Base-by-base conservation (phyloP, 78 protist species). In the Emiliania huxleyi region DNA sequence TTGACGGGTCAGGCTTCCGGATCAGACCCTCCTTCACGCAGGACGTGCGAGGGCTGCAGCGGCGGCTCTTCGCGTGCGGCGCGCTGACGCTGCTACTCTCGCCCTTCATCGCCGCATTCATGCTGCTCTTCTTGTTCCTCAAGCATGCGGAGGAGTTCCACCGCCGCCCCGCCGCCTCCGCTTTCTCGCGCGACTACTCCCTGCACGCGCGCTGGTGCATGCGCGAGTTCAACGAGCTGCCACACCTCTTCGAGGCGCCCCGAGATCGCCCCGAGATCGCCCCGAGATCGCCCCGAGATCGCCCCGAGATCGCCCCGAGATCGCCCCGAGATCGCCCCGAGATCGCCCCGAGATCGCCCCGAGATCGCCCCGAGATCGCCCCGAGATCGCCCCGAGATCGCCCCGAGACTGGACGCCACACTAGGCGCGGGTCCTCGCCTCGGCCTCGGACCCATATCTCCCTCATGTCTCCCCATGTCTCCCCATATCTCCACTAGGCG, bases 161-260 rank as follows among this genome's bases (percentile, higher is more conserved):
- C 91, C 94, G 95, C 87, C 94, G 90, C 40, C 98, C 98, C 0
- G 93, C 93, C 26, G 44, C 96, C 49, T 96, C 26, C 93, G 95
- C 35, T 56, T 26, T 77, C 46, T 77, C 93, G 43, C 96, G 98
- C 69, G 95, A 96, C 81, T 97, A 97, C 98, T 90, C 98, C 18
- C 94, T 96, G 18, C 91, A 93, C 42, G 95, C 97, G 35, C 87
- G 93, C 42, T 97, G 98, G 98, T 73, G 62, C 43, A 91, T 95
- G 46, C 90, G 97, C 48, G 98, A 97, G 77, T 96, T 95, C 52
- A 97, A 97, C 87, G 98, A 97, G 46, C 48, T 97, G 69, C 96
- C 97, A 12, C 98, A 97, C 71, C 77, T 94, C 44, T 97, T 96
- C 73, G 94, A 96, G 44, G 85, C 23, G 55, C 55, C n/a, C n/a